Base-by-base conservation (phyloP, 495 filamentous ascomycete genomes). In the Daldinia grandis region DNA sequence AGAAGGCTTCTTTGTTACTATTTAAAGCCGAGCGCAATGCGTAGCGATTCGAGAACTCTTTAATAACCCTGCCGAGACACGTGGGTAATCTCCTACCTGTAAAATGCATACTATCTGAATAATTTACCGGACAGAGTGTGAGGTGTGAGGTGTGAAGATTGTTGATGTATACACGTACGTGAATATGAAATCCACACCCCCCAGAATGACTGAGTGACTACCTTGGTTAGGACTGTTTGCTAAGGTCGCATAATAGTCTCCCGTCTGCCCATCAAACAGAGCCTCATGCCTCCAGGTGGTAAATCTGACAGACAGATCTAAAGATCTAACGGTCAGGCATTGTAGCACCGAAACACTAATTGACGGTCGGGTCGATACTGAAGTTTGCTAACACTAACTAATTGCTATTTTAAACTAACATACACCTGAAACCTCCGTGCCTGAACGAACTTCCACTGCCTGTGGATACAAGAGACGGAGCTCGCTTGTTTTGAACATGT, bases 391-490 rank as follows among this genome's bases (percentile, higher is more conserved):
- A 58, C 53, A 49, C 50, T 50, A 50, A 55, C 47, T 37, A 21
- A 21, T 17, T 47, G 14, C 63, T 66, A 71, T 72, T 61, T 68
- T 68, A 60, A 56, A 64, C 30, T 33, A 33, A 60, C 27, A 14
- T 4, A 56, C 60, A 72, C 69, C 64, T 72, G 69, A 72, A 72
- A 72, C 69, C 60, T 30, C 64, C 64, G 69, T 40, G 53, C 60
- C 24, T 66, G 49, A 49, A 51, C 37, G 49, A 49, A 51, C 37
- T 47, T 61, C 62, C 49, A 56, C 40, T 61, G n/a, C 15, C 19
- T 33, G 42, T 61, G 35, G 51, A 55, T 21, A 30, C 63, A 42
- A 62, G 47, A 56, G 55, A 60, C 44, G 37, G 47, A 42, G 25
- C 27, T 66, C 51, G 58, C 51, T 66, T 65, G 35, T 21, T 19